Evolutionary conservation across 345 rosid genomes (phyloP), one percentile per base, ranked within the genome.

Genomic region (Pugionium dolabratum): DNA sequence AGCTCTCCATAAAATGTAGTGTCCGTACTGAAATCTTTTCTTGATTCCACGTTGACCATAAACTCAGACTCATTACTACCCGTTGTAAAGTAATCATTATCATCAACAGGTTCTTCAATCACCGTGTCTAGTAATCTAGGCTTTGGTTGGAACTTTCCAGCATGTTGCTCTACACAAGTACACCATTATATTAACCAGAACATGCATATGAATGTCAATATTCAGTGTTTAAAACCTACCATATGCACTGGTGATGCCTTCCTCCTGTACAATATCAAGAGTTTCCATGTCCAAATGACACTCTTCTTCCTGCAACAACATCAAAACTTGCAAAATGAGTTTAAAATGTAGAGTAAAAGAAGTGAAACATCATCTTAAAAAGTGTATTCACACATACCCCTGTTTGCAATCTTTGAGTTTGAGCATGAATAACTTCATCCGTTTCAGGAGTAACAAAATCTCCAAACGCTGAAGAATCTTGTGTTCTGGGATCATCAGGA

Each of bases 141-240:
- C 66, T 79, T 76, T 65, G 88, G 81, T 59, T 78, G 78, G 57
- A 73, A 67, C 70, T 85, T 81, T 61, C 80, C 78, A 51, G 62
- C 44, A 41, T 51, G 68, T 53, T 55, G 47, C 64, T 79, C 88
- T 73, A 73, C 58, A 53, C 5, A 53, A 7, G 18, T 9, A 40
- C 36, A 29, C 1, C 68, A 45, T 25, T 31, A 50, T 34, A 34
- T 35, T 53, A 7, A 41, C n/a, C 52, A 63, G 30, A 63, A 40
- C 25, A 32, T 9, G 28, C 53, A 72, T 2, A 43, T 11, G 7
- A 33, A 57, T 33, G 11, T 57, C 32, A 5, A 54, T 18, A 42
- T 42, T 51, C 46, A 58, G 48, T 42, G 54, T 4, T 18, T 11
- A 8, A 36, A 64, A 44, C 8, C 11, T 65, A 72, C 76, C 76